Evolutionary conservation across 1,139 yeast species (phyloP).

Genomic region (Pichia sorboxylosa): DNA sequence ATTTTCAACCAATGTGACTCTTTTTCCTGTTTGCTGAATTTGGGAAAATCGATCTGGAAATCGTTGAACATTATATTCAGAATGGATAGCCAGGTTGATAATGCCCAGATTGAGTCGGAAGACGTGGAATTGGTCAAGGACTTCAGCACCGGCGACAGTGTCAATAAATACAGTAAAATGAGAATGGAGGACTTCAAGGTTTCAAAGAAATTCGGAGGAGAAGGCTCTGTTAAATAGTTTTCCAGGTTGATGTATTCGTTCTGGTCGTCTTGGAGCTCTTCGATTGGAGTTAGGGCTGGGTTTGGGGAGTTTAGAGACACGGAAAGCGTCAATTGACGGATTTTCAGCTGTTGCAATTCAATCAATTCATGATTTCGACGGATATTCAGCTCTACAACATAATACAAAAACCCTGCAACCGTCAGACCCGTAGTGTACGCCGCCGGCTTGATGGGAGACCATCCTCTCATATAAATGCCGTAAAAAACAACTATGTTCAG

Average conservation of each 20-base stretch:
- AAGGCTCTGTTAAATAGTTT: conserved; percentile 18
- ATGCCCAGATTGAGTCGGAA: conserved; percentile 91
- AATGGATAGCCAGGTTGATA: conserved; percentile 66
- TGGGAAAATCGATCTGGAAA: conserved; percentile 37
- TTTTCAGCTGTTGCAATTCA: conserved; percentile 18
- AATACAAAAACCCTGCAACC: conserved; percentile 25
- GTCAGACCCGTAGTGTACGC: conserved; percentile 21
- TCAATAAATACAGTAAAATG: conserved; percentile 57
- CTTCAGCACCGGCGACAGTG: conserved; percentile 80
- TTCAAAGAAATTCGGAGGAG: conserved; percentile 21
- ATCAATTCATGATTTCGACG: conserved; percentile 21
- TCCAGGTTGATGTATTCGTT: conserved; percentile 10
- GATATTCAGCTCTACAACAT: conserved; percentile 18
- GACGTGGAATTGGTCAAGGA: conserved; percentile 83
- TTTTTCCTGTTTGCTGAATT: conserved; percentile 11
- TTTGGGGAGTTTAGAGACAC: conserved; percentile 1
- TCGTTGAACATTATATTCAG: conserved; percentile 60
- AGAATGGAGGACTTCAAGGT: conserved; percentile 53
- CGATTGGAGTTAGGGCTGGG: background rate
- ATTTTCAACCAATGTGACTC: conserved; percentile 10
- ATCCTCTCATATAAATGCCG: conserved; percentile 36
- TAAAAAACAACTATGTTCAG: conserved; percentile 53
- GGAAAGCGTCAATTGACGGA: conserved; percentile 13
- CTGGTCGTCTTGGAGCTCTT: background rate
- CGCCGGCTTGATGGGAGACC: conserved; percentile 35